Conservation (phyloP, 257 asterid genomes). For the Primulina tabacum region DNA sequence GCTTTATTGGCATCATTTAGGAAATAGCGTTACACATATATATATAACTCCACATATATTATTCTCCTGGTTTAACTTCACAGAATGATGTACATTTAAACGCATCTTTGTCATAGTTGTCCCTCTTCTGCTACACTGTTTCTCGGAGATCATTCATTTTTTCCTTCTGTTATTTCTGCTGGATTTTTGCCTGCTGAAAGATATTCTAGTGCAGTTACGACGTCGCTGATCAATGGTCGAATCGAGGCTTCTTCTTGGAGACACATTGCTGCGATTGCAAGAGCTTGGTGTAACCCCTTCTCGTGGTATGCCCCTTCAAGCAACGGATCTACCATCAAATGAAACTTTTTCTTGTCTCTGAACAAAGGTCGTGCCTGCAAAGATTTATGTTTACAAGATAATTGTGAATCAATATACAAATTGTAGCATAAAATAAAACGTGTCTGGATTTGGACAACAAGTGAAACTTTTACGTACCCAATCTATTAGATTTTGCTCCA, state of each 20-base stretch:
- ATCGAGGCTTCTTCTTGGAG: constrained; percentile 54
- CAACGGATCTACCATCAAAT: constrained; percentile 50
- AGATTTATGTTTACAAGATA: not conserved
- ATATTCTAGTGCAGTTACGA: constrained; percentile 44
- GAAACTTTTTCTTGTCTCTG: constrained; percentile 49
- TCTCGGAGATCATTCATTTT: not conserved
- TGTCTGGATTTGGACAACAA: not conserved
- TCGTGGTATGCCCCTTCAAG: constrained; percentile 44
- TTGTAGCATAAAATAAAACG: not conserved
- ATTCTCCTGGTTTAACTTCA: not conserved
- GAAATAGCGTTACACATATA: no score
- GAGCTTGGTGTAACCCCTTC: constrained; percentile 53
- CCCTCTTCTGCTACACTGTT: not conserved
- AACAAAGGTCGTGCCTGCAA: constrained; percentile 58
- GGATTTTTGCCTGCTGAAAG: constrained; percentile 11
- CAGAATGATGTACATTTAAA: not conserved
- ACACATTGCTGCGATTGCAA: constrained; percentile 68
- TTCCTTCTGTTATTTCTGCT: constrained; percentile 6
- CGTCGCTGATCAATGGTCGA: constrained; percentile 57
- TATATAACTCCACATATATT: not conserved
- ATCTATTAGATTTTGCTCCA: constrained; percentile 42
- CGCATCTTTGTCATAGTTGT: not conserved
- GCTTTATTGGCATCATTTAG: no score
- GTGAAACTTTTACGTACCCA: constrained; percentile 43
- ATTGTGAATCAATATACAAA: not conserved